Evolutionary conservation across 495 filamentous ascomycete species (phyloP), one percentile per base, ranked within the genome.

Genomic region (Platismatia glauca): DNA sequence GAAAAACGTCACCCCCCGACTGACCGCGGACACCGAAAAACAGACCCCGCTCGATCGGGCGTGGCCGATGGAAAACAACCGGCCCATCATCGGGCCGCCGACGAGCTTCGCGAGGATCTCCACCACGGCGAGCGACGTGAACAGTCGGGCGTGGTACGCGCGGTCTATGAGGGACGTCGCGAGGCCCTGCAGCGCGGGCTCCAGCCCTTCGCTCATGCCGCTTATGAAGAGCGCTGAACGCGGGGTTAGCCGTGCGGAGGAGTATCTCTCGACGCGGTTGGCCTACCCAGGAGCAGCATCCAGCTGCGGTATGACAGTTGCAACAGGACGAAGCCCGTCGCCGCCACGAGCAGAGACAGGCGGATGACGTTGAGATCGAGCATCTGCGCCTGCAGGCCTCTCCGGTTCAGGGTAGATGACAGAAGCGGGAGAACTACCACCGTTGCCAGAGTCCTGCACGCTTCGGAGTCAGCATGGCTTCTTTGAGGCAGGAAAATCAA

Each of bases 331-430:
- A 66, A 68, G 22, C 63, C 66, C 33, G 60, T 37, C 15, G 38
- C 37, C n/a, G 63, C 63, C 31, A 68, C 41, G 0, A 57, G 38
- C 5, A 68, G 27, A 16, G 59, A 63, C 37, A 27, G 27, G 2
- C 60, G 55, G 20, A 68, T 59, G 56, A 68, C 66, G 18, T 62
- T 59, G 12, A 66, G 66, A 46, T 68, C 66, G 56, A 66, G 64
- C 16, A 41, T 44, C 18, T 61, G 63, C 13, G 64, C 63, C n/a
- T 12, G 55, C n/a, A 41, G 44, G 16, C 48, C 59, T 53, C 43
- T 57, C 29, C 60, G 63, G 27, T 58, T 33, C 2, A 66, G 29
- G 5, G 44, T 24, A 8, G 66, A 55, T 7, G 46, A 56, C 22
- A 66, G 7, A 16, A 66, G 41, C 13, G 66, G 66, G 0, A 63